These are phyloP conservation scores for Leccinum rimulosum DNA, from an alignment of 768 basidiomycete genomes.

Conservation along the genomic window DNA sequence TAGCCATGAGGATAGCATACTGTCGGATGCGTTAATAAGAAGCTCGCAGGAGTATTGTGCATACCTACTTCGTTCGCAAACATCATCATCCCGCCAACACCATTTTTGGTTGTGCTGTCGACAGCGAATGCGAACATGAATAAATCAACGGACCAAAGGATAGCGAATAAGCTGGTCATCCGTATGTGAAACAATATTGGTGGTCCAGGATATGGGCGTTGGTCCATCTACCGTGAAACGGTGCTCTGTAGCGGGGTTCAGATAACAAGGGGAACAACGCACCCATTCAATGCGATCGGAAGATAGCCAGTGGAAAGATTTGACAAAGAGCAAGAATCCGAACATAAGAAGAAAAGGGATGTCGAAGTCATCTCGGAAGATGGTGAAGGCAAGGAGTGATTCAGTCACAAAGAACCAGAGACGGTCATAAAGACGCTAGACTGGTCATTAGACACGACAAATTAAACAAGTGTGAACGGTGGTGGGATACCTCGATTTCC, in stretches of 20 bases:
- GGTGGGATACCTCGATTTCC: constrained; percentile 79
- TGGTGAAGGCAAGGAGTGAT: constrained; percentile 92
- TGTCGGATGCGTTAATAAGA: constrained; percentile 33
- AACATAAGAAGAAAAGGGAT: constrained; percentile 93
- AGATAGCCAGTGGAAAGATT: constrained; percentile 98
- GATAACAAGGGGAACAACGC: constrained; percentile 23
- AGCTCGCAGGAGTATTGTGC: not conserved
- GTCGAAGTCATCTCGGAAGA: constrained; percentile 95
- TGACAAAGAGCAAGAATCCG: constrained; percentile 89
- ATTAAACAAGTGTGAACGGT: not conserved
- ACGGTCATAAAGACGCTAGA: constrained; percentile 89
- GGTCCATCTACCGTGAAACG: constrained; percentile 83
- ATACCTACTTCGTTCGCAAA: constrained; percentile 87
- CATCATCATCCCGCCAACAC: constrained; percentile 88
- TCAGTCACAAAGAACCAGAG: constrained; percentile 99
- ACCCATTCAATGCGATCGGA: constrained; percentile 97
- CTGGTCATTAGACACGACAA: not conserved
- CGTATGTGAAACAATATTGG: constrained; percentile 82
- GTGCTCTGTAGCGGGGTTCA: not conserved
- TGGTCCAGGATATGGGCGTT: constrained; percentile 85
- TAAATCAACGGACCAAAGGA: constrained; percentile 75
- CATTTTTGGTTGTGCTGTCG: constrained; percentile 74
- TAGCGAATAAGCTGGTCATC: constrained; percentile 66
- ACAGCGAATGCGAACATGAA: constrained; percentile 77
- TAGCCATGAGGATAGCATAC: constrained; percentile 89